phyloP scores from a whole-genome alignment of 352 stramenopile species.

The Pythium plurisporium region DNA sequence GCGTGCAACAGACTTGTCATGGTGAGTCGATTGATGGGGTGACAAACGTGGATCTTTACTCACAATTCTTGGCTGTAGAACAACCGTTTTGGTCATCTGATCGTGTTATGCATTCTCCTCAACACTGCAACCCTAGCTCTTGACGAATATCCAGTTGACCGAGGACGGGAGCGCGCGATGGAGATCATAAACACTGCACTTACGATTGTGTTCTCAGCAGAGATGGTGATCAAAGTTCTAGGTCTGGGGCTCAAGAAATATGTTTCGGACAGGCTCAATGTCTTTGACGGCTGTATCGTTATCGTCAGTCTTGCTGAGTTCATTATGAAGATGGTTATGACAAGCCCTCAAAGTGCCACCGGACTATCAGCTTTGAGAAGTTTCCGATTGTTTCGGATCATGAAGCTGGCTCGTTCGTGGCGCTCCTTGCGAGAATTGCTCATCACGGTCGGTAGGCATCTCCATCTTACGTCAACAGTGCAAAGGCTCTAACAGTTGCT shows the following conservation, averaged over 20 bases:
- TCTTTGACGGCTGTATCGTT: slow-evolving; percentile 43
- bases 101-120: too few relatives aligned
- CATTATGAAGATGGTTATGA: too few relatives aligned
- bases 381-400: slow-evolving; percentile 91
- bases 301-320: too few relatives aligned
- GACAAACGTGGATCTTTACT: too few relatives aligned
- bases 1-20: too few relatives aligned
- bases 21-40: too few relatives aligned
- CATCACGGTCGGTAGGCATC: slow-evolving; percentile 89
- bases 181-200: slow-evolving; percentile 65
- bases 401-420: slow-evolving; percentile 94
- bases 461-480: too few relatives aligned
- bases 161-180: slow-evolving; percentile 30
- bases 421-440: slow-evolving; percentile 88
- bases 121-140: slow-evolving; percentile 83
- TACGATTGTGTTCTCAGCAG: slow-evolving; percentile 42
- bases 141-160: slow-evolving; percentile 66
- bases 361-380: too few relatives aligned
- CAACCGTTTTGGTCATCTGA: too few relatives aligned
- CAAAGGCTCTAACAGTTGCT: too few relatives aligned
- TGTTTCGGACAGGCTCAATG: slow-evolving; percentile 82
- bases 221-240: slow-evolving; percentile 62
- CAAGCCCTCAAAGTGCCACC: too few relatives aligned
- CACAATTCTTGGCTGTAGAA: slow-evolving; percentile 41
- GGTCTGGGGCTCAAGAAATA: slow-evolving; percentile 63